Percentiles rank a stretch among this genome's conserved stretches.
These are phyloP conservation scores for Aspergillus carbonarius DNA, from an alignment of 2,329 filamentous ascomycete species.

Conservation along the genomic window DNA sequence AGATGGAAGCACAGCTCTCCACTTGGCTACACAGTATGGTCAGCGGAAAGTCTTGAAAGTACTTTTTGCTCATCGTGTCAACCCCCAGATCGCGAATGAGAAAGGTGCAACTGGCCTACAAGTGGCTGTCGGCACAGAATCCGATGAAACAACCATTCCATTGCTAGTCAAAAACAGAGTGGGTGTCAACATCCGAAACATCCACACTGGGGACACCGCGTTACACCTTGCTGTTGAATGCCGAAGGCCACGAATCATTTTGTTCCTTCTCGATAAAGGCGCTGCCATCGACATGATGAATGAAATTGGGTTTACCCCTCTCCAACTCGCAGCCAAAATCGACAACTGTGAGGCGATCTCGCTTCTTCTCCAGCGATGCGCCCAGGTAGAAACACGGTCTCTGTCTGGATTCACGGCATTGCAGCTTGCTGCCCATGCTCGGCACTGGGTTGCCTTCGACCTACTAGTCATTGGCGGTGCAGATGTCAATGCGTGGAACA, in stretches of 20 bases:
- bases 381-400: conserved; percentile 26
- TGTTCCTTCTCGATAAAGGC: conserved; percentile 31
- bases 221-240: conserved; percentile 29
- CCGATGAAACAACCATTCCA: conserved; percentile 31
- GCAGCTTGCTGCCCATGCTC: conserved; percentile 24
- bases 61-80: conserved; percentile 17
- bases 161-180: conserved; percentile 28
- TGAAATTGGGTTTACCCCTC: conserved; percentile 26
- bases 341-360: conserved; percentile 34
- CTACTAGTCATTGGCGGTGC: conserved; percentile 30
- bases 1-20: conserved; percentile 33
- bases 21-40: conserved; percentile 27
- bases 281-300: conserved; percentile 26
- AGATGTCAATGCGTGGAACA: conserved; percentile 33
- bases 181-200: conserved; percentile 27
- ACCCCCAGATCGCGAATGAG: conserved; percentile 18
- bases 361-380: conserved; percentile 27
- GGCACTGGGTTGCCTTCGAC: conserved; percentile 32
- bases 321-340: conserved; percentile 28
- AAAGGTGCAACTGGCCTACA: conserved; percentile 27
- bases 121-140: conserved; percentile 27
- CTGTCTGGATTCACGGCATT: conserved; percentile 25
- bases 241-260: conserved; percentile 26
- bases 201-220: conserved; percentile 25
- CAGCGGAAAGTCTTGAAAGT: conserved; percentile 29